These are phyloP conservation scores for Ustilago lituana DNA, from an alignment of 1,284 basidiomycete genomes.

Conservation along the genomic window DNA sequence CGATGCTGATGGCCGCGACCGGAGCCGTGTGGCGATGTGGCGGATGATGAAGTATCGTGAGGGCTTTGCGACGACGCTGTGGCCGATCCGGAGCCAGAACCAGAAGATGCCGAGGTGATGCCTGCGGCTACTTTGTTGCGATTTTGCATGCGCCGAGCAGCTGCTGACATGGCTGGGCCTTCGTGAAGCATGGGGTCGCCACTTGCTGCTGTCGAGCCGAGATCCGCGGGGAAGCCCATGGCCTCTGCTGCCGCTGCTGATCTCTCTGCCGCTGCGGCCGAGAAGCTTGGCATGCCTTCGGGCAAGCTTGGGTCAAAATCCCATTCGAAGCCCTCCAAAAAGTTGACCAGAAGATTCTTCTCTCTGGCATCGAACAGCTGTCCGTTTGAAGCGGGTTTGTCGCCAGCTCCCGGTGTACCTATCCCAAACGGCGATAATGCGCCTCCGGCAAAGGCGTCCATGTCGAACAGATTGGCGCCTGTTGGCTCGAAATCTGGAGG, in stretches of 20 bases:
- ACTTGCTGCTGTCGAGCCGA: conserved; percentile 20
- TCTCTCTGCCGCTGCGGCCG: conserved; percentile 50
- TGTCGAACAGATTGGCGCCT: conserved; percentile 40
- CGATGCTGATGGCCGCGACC: conserved; percentile 24
- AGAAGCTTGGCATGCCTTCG: conserved; percentile 60
- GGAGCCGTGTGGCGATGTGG: conserved; percentile 46
- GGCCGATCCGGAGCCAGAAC: conserved; percentile 44
- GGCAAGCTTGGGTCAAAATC: conserved; percentile 61
- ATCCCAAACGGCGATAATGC: conserved; percentile 40
- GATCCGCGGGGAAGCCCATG: conserved; percentile 31
- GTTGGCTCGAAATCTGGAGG: conserved; percentile 51
- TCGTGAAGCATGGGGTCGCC: conserved; percentile 36
- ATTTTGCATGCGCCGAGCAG: conserved; percentile 35
- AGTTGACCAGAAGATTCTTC: conserved; percentile 52
- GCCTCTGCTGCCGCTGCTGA: conserved; percentile 38
- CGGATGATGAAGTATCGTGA: conserved; percentile 44
- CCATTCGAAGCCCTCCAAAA: conserved; percentile 61
- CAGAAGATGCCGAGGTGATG: conserved; percentile 24
- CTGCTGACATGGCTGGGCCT: conserved; percentile 24
- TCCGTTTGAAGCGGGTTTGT: conserved; percentile 18
- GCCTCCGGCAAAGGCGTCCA: conserved; percentile 29
- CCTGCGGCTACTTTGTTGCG: conserved; percentile 20
- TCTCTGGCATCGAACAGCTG: conserved; percentile 58
- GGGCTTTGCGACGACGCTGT: conserved; percentile 47
- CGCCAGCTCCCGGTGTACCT: conserved; percentile 22